Percentiles rank a stretch among this genome's conserved stretches.
These are phyloP conservation scores for Vanderwaltozyma polyspora DNA, from an alignment of 805 yeast species.

Conservation along the genomic window DNA sequence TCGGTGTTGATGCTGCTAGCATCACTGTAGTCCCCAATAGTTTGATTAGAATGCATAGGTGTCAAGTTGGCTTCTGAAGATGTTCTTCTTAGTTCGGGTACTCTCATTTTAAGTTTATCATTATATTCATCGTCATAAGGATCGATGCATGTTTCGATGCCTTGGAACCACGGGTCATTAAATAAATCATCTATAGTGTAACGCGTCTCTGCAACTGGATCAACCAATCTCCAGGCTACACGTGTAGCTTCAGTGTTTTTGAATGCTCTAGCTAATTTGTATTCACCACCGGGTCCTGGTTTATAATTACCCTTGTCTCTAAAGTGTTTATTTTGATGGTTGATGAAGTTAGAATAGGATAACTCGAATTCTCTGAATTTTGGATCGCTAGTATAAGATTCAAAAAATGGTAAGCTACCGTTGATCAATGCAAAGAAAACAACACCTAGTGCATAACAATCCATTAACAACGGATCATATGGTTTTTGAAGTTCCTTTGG, in stretches of 20 bases:
- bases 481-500: slow-evolving; percentile 26
- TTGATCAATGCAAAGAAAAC: slow-evolving; percentile 49
- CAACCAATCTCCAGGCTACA: slow-evolving; percentile 63
- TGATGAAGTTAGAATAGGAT: slow-evolving; percentile 32
- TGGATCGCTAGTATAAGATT: slow-evolving; percentile 36
- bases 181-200: slow-evolving; percentile 44
- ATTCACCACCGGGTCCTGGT: slow-evolving; percentile 63
- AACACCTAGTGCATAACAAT: slow-evolving; percentile 65
- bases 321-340: slow-evolving; percentile 36
- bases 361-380: slow-evolving; percentile 46
- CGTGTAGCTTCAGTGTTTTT: slow-evolving; percentile 52
- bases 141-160: slow-evolving; percentile 43
- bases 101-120: background rate
- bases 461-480: slow-evolving; percentile 59
- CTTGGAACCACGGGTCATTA: slow-evolving; percentile 52
- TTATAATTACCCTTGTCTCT: slow-evolving; percentile 33
- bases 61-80: background rate
- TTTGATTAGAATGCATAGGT: background rate
- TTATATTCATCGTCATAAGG: slow-evolving; percentile 5
- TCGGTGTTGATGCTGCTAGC: background rate
- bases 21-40: background rate
- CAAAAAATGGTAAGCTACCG: slow-evolving; percentile 49
- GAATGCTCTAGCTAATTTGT: slow-evolving; percentile 54
- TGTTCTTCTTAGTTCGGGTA: slow-evolving; percentile 1
- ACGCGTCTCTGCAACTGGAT: slow-evolving; percentile 45